A percentile compares a stretch with the other conserved stretches of the same genome.
Evolutionary conservation across 2,329 filamentous ascomycete species (phyloP).

Genomic region (Cladosporium sp.): DNA sequence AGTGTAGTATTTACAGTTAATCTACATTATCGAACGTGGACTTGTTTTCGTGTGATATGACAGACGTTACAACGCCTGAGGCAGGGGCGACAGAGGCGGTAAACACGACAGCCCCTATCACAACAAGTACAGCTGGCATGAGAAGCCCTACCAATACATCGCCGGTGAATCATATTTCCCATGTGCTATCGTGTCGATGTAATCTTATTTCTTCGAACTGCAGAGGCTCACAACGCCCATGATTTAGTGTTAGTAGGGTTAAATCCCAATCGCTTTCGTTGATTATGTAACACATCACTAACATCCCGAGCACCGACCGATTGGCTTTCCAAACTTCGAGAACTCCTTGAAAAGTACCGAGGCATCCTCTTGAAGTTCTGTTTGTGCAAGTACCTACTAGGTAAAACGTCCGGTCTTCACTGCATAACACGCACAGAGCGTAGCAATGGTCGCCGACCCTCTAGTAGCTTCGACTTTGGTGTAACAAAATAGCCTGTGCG

Average conservation of each 20-base stretch:
- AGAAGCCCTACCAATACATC: not conserved
- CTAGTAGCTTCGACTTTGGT: not conserved
- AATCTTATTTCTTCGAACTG: not conserved
- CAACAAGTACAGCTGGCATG: not conserved
- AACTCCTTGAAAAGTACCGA: conserved; percentile 1
- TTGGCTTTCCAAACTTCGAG: not conserved
- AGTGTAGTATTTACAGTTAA: not conserved
- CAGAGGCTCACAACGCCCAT: not conserved
- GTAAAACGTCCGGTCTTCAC: not conserved
- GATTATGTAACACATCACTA: not conserved
- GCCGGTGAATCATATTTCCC: fast-evolving
- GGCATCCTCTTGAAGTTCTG: not conserved
- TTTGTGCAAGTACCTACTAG: not conserved
- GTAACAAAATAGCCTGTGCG: not conserved
- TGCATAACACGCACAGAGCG: conserved; percentile 3
- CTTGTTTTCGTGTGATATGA: not conserved
- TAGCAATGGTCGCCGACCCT: not conserved
- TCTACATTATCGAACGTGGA: fast-evolving
- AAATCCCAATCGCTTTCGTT: not conserved
- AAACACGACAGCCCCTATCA: not conserved
- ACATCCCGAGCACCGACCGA: not conserved
- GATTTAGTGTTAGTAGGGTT: not conserved
- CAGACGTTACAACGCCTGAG: not conserved
- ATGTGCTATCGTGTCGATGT: not conserved
- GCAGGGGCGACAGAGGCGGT: not conserved